A percentile compares a stretch with the other conserved stretches of the same genome.
Conservation (phyloP, 257 asterid genomes). For the Nicotiana obtusifolia region DNA sequence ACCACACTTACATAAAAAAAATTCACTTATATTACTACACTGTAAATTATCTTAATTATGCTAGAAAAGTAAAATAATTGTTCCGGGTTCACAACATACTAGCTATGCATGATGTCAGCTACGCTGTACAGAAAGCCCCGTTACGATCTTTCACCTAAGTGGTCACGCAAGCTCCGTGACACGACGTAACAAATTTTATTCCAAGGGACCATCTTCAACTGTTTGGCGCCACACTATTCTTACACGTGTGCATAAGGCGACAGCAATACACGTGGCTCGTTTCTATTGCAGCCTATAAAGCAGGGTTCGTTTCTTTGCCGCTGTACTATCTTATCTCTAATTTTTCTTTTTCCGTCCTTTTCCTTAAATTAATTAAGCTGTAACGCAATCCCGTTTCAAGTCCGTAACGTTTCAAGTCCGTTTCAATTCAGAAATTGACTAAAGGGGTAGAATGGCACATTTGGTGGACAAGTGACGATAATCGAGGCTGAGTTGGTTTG, state of each 20-base stretch:
- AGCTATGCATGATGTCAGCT: constrained; percentile 9
- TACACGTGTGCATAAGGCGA: constrained; percentile 4
- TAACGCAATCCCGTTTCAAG: constrained; percentile 25
- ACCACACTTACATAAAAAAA: too few relatives aligned
- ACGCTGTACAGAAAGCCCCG: neutral
- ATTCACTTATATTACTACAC: too few relatives aligned
- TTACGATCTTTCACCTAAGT: neutral
- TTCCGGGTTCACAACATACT: neutral
- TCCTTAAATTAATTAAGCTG: neutral
- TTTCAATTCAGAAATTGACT: neutral
- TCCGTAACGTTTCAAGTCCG: constrained; percentile 33
- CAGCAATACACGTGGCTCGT: neutral
- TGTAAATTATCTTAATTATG: neutral
- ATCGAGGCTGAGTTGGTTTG: too few relatives aligned
- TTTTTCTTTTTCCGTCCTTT: constrained; percentile 6
- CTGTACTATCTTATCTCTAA: neutral
- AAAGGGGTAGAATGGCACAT: too few relatives aligned
- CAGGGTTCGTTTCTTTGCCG: neutral
- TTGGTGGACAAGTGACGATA: too few relatives aligned
- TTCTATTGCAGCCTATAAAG: constrained; percentile 7
- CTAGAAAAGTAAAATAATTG: neutral
- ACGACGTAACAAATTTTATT: constrained; percentile 7
- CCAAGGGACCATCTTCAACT: neutral
- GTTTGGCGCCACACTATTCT: neutral
- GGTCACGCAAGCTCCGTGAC: constrained; percentile 15